These are phyloP conservation scores for Salix udensis DNA, from an alignment of 345 rosid species.

Conservation along the genomic window DNA sequence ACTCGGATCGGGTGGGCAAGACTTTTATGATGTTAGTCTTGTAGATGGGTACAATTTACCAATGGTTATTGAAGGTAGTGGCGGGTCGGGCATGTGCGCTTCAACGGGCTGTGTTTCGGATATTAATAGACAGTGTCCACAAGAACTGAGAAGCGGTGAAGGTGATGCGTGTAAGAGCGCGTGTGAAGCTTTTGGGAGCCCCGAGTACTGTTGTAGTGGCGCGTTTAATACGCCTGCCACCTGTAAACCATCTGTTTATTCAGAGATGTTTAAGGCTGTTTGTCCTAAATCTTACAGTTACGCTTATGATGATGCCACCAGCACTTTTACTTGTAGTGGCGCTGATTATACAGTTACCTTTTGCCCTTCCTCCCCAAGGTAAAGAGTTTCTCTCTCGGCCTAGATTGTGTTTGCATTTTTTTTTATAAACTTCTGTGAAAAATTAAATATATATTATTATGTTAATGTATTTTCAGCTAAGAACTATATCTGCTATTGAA, in stretches of 20 bases:
- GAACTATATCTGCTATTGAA: too few relatives aligned
- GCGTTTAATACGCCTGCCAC: slow-evolving; percentile 80
- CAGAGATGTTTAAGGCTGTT: slow-evolving; percentile 81
- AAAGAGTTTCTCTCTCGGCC: neutral
- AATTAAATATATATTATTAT: too few relatives aligned
- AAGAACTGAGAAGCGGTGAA: slow-evolving; percentile 58
- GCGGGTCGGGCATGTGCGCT: slow-evolving; percentile 75
- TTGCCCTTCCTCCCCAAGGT: slow-evolving; percentile 93
- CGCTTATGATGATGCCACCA: slow-evolving; percentile 87
- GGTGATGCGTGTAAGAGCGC: slow-evolving; percentile 91
- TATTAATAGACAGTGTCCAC: slow-evolving; percentile 74
- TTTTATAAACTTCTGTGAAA: too few relatives aligned
- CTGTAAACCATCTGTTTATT: slow-evolving; percentile 82
- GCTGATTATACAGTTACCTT: slow-evolving; percentile 91
- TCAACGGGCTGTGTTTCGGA: slow-evolving; percentile 76
- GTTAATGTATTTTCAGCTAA: too few relatives aligned
- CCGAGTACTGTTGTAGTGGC: slow-evolving; percentile 96
- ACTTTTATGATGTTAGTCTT: slow-evolving; percentile 90
- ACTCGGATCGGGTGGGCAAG: slow-evolving; percentile 54
- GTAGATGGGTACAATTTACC: slow-evolving; percentile 95
- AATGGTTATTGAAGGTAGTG: slow-evolving; percentile 65
- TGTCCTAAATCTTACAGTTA: slow-evolving; percentile 94
- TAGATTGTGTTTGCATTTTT: too few relatives aligned
- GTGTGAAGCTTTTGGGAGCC: slow-evolving; percentile 83
- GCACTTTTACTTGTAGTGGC: slow-evolving; percentile 85